Conservation (phyloP, 257 asterid genomes). For the Solanum medicagineum region DNA sequence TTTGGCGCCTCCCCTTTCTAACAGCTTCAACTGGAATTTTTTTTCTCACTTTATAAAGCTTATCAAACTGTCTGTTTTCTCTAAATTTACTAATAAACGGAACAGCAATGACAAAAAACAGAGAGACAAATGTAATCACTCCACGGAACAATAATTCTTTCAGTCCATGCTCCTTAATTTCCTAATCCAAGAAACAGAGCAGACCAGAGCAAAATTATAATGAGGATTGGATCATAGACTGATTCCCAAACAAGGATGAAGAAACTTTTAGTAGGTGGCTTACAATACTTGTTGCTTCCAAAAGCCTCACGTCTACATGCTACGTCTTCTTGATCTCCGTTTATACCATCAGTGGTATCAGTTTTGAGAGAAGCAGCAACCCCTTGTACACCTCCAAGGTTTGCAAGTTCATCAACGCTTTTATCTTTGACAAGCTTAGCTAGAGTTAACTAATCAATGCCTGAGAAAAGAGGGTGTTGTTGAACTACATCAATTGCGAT, state of each 20-base stretch:
- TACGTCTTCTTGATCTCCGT: conserved; percentile 10
- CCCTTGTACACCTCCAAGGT: conserved; percentile 15
- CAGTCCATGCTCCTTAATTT: conserved; percentile 20
- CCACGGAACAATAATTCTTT: conserved; percentile 32
- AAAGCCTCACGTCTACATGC: conserved; percentile 12
- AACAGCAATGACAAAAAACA: conserved; percentile 17
- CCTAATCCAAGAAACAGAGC: conserved; percentile 25
- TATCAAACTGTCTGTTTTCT: conserved; percentile 19
- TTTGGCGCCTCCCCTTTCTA: conserved; percentile 14
- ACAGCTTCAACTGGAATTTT: conserved; percentile 20
- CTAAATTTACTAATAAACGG: conserved; percentile 22
- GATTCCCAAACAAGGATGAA: conserved; percentile 20
- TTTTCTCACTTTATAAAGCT: conserved; percentile 19
- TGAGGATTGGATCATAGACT: conserved; percentile 18
- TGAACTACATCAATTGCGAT: background rate
- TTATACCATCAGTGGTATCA: conserved; percentile 7
- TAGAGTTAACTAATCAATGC: conserved; percentile 6
- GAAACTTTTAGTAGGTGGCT: conserved; percentile 11
- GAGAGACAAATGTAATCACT: conserved; percentile 22
- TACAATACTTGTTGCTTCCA: conserved; percentile 21
- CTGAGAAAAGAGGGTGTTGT: background rate
- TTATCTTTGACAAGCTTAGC: conserved; percentile 24
- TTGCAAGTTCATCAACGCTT: background rate
- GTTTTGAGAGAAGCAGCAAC: conserved; percentile 15
- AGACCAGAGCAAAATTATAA: conserved; percentile 23